Conservation (phyloP, 768 basidiomycete genomes). For the Termitomyces sp. region DNA sequence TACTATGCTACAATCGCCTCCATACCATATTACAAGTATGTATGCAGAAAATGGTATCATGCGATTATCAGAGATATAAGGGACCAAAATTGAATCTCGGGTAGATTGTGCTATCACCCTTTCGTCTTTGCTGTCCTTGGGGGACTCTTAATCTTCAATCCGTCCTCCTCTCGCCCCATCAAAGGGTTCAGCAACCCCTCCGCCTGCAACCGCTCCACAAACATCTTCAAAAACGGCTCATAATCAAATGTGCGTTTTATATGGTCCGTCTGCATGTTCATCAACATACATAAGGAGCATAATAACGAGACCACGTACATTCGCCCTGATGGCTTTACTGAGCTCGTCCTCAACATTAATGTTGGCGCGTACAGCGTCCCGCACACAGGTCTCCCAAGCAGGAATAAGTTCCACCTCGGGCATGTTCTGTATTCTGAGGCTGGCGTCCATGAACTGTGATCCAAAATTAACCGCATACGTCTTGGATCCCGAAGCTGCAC, state of each 20-base stretch:
- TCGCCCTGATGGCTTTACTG: constrained; percentile 34
- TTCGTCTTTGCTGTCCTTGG: constrained; percentile 7
- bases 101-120: background rate
- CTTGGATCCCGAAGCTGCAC: constrained; percentile 22
- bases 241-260: constrained; percentile 61
- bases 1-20: background rate
- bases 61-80: background rate
- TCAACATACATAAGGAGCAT: background rate
- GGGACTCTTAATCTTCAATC: constrained; percentile 21
- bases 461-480: constrained; percentile 46
- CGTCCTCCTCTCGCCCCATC: constrained; percentile 35
- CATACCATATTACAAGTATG: background rate
- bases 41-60: background rate
- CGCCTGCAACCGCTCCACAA: constrained; percentile 37
- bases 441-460: constrained; percentile 36
- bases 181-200: constrained; percentile 46
- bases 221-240: constrained; percentile 55
- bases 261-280: constrained; percentile 44
- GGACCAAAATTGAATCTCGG: background rate
- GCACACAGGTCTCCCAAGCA: constrained; percentile 48
- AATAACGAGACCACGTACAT: constrained; percentile 34
- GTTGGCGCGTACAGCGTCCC: constrained; percentile 36
- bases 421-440: constrained; percentile 43
- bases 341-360: constrained; percentile 49
- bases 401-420: constrained; percentile 28